Evolutionary conservation across 345 rosid species (phyloP), one percentile per base, ranked within the genome.

Genomic region (Hibiscus syriacus): DNA sequence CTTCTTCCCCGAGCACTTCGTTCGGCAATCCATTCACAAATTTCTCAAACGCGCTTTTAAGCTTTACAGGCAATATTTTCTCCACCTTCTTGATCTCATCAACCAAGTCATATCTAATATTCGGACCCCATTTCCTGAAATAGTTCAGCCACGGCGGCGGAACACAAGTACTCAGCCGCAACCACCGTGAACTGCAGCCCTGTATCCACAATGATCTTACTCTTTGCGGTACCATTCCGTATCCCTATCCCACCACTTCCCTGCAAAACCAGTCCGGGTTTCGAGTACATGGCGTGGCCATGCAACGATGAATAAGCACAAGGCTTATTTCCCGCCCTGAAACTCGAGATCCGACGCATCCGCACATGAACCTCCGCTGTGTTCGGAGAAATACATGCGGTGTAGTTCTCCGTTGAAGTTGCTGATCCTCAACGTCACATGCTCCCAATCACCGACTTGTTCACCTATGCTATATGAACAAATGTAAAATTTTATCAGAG

Each of bases 391-490:
- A 66, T 80, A 89, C 55, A 84, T 76, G 2, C 81, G 52, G 74
- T 76, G 62, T 0, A 93, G 75, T 80, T 83, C 83, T 6, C 94
- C 96, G 32, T 56, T 81, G 72, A 93, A 89, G 57, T 93, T 93
- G 81, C 94, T 93, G 23, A 90, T 61, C 66, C 97, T 72, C 25
- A 93, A 70, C 38, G 97, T 87, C 65, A 81, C 59, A 60, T 90
- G 97, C 82, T 93, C 98, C 98, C 97, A 93, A 4, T 93, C 97
- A 0, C 98, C 97, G 4, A 53, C 56, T 22, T 53, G 56, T 53
- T 53, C 56, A 10, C 56, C 56, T 23, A n/a, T n/a, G n/a, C n/a
- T n/a, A n/a, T n/a, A n/a, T n/a, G n/a, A n/a, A n/a, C n/a, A n/a
- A n/a, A n/a, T n/a, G n/a, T n/a, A n/a, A n/a, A n/a, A n/a, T n/a